Evolutionary conservation across 129 eudicot genomes (phyloP).

Genomic region (Saussurea involucrata): DNA sequence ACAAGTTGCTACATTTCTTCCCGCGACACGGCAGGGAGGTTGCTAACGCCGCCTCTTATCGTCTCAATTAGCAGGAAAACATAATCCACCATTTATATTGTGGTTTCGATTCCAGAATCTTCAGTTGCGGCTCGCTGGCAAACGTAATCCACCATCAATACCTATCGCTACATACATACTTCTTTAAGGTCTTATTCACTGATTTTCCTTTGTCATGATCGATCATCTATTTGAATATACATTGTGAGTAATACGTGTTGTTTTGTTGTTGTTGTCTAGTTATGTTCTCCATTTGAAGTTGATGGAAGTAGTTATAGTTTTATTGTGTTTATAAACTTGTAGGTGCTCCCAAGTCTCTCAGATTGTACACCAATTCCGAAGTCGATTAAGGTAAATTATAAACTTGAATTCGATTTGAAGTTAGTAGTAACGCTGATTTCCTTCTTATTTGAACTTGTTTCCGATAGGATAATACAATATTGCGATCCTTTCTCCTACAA

Average conservation of each 20-base stretch:
- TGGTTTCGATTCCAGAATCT: background rate
- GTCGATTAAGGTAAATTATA: conserved; percentile 11
- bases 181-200: conserved; percentile 8
- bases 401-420: background rate
- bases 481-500: background rate
- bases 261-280: background rate
- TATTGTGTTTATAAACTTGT: background rate
- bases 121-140: background rate
- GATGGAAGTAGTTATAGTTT: background rate
- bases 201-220: background rate
- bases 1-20: too few species aligned
- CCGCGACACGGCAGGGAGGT: too few species aligned
- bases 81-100: too few species aligned
- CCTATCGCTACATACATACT: background rate
- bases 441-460: background rate
- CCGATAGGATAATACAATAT: background rate
- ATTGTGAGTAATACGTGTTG: background rate
- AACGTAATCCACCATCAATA: background rate
- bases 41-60: too few species aligned
- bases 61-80: too few species aligned
- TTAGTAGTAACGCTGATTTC: background rate
- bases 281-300: background rate
- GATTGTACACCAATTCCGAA: background rate
- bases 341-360: conserved; percentile 5
- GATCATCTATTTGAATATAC: background rate